A percentile compares a stretch with the other conserved stretches of the same genome.
Conservation (phyloP, 176 grass and related monocot genomes). For the Juncus effusus region DNA sequence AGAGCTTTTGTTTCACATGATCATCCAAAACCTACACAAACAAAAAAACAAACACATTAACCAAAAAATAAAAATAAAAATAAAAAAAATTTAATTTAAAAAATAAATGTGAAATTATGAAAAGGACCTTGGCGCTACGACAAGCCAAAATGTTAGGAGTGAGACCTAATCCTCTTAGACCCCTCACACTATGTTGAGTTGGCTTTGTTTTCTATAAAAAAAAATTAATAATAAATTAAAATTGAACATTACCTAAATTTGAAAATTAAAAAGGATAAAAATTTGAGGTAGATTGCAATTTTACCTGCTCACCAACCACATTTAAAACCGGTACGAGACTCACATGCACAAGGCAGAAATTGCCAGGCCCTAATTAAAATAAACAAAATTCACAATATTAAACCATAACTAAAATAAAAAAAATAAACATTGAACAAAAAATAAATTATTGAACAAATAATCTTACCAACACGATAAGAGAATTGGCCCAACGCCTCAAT, state of each 20-base stretch:
- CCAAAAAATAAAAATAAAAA: neutral
- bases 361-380: constrained; percentile 57
- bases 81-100: neutral
- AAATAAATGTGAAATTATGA: neutral
- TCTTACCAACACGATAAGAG: constrained; percentile 88
- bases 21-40: constrained; percentile 69
- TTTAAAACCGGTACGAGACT: constrained; percentile 94
- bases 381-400: constrained; percentile 19
- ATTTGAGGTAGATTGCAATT: constrained; percentile 1
- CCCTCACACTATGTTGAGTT: constrained; percentile 92
- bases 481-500: constrained; percentile 98
- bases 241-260: neutral
- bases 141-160: constrained; percentile 96
- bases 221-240: constrained; percentile 22
- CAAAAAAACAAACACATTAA: constrained; percentile 22
- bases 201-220: constrained; percentile 92
- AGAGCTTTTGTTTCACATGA: constrained; percentile 77
- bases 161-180: constrained; percentile 84
- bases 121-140: constrained; percentile 65
- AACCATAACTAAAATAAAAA: constrained; percentile 2
- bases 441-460: constrained; percentile 1
- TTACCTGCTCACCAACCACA: constrained; percentile 97
- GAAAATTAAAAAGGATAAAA: constrained; percentile 16
- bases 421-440: constrained; percentile 14
- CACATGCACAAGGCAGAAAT: constrained; percentile 97